These are phyloP conservation scores for Citrus reticulata DNA, from an alignment of 345 rosid genomes.

Conservation along the genomic window DNA sequence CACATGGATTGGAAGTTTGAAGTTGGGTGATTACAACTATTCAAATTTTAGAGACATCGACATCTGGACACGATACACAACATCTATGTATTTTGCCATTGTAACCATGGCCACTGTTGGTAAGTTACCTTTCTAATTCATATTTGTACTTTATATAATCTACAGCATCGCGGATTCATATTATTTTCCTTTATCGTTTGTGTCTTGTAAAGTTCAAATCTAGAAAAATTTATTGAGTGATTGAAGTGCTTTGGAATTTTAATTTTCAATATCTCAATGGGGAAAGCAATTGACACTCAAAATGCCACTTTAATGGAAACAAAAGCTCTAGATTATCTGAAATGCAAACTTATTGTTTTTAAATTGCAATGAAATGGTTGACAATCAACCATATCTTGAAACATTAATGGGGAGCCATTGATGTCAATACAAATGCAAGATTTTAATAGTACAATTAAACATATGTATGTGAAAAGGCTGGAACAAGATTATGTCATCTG, in stretches of 20 bases:
- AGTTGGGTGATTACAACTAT: conserved; percentile 73
- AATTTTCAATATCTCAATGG: background rate
- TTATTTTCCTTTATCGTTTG: background rate
- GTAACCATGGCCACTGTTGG: conserved; percentile 93
- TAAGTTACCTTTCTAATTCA: conserved; percentile 28
- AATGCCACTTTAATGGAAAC: background rate
- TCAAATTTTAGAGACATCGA: conserved; percentile 69
- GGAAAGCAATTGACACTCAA: background rate
- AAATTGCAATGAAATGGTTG: background rate
- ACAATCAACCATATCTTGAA: background rate
- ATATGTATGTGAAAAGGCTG: background rate
- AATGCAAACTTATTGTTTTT: background rate
- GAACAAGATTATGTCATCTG: background rate
- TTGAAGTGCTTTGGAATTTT: background rate
- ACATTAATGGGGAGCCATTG: background rate
- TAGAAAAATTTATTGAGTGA: background rate
- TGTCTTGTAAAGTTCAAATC: background rate
- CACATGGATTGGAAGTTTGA: conserved; percentile 90
- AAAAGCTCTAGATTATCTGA: background rate
- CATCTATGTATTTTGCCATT: conserved; percentile 79
- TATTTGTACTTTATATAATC: background rate
- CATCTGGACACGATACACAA: conserved; percentile 75
- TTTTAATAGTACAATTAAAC: background rate
- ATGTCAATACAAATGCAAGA: background rate
- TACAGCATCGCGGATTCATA: background rate